A percentile compares a stretch with the other conserved stretches of the same genome.
phyloP scores from a whole-genome alignment of 495 filamentous ascomycete species.

The Haplographium delicatum region DNA sequence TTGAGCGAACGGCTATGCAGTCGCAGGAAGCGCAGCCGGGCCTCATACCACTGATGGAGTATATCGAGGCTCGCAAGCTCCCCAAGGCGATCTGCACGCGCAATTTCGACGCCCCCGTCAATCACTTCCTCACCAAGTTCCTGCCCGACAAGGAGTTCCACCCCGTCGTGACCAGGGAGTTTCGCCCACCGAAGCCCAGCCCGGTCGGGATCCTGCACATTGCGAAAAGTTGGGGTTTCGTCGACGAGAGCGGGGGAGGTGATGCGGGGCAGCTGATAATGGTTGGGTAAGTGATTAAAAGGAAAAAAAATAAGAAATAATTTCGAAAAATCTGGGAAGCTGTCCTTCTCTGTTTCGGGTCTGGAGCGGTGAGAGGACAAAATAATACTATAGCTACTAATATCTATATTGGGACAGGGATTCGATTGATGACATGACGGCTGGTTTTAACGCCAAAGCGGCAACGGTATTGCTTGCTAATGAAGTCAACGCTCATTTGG shows the following conservation, averaged over 20 bases:
- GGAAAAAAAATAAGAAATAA: too few relatives aligned
- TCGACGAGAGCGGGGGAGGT: conserved; percentile 10
- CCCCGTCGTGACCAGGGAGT: conserved; percentile 84
- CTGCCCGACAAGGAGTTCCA: conserved; percentile 60
- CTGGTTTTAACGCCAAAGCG: conserved; percentile 77
- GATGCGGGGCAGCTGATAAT: conserved; percentile 31
- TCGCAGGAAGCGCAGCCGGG: conserved; percentile 77
- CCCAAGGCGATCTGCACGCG: conserved; percentile 85
- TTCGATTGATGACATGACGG: conserved; percentile 89
- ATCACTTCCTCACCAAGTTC: conserved; percentile 31
- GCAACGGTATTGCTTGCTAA: conserved; percentile 86
- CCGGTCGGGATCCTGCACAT: conserved; percentile 87
- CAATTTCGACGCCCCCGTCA: conserved; percentile 75
- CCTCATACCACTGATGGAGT: conserved; percentile 67
- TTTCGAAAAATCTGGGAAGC: background rate
- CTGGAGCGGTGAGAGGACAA: background rate
- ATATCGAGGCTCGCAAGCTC: conserved; percentile 60
- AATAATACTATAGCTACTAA: background rate
- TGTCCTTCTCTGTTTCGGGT: background rate
- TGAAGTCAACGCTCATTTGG: conserved; percentile 68
- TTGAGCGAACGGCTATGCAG: conserved; percentile 76
- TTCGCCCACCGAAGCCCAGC: conserved; percentile 78
- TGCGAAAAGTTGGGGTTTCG: conserved; percentile 64
- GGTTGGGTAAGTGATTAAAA: conserved; percentile 31
- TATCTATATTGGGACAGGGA: conserved; percentile 49